These are phyloP conservation scores for Blastomyces percursus DNA, from an alignment of 2,329 filamentous ascomycete species.

Conservation along the genomic window DNA sequence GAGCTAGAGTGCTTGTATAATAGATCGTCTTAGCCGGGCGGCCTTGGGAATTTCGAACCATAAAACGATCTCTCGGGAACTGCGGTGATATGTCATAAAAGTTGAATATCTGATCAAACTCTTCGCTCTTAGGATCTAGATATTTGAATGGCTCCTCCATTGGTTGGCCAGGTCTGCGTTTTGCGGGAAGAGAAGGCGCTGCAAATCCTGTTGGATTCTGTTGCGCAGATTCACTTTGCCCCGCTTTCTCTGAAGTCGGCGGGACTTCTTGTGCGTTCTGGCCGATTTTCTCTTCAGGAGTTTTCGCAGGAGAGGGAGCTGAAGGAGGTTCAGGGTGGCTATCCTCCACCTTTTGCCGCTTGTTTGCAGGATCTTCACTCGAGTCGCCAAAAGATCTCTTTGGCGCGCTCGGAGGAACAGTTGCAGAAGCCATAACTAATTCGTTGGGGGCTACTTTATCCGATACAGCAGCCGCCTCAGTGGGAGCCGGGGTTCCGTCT, in stretches of 20 bases:
- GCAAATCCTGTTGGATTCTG: constrained; percentile 5
- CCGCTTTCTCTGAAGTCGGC: constrained; percentile 18
- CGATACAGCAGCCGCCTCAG: neutral
- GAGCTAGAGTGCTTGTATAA: constrained; percentile 77
- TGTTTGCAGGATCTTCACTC: constrained; percentile 23
- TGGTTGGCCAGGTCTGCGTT: constrained; percentile 36
- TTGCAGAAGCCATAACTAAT: constrained; percentile 22
- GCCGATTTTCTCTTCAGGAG: neutral
- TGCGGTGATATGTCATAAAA: constrained; percentile 78
- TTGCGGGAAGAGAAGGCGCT: constrained; percentile 19
- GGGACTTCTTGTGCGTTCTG: constrained; percentile 12
- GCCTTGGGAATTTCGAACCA: constrained; percentile 87
- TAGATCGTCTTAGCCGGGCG: constrained; percentile 91
- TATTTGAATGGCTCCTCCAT: constrained; percentile 95
- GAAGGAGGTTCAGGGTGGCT: constrained; percentile 20
- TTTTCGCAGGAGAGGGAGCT: neutral
- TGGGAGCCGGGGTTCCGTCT: neutral
- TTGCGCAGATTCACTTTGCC: constrained; percentile 14
- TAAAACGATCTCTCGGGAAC: constrained; percentile 84
- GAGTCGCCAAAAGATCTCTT: constrained; percentile 28
- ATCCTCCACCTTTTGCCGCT: constrained; percentile 32
- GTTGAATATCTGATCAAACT: constrained; percentile 62
- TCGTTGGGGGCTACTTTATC: constrained; percentile 16
- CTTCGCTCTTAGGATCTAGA: constrained; percentile 59
- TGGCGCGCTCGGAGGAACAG: constrained; percentile 15